phyloP scores from a whole-genome alignment of 306 rosid species.

The Vigna radiata region DNA sequence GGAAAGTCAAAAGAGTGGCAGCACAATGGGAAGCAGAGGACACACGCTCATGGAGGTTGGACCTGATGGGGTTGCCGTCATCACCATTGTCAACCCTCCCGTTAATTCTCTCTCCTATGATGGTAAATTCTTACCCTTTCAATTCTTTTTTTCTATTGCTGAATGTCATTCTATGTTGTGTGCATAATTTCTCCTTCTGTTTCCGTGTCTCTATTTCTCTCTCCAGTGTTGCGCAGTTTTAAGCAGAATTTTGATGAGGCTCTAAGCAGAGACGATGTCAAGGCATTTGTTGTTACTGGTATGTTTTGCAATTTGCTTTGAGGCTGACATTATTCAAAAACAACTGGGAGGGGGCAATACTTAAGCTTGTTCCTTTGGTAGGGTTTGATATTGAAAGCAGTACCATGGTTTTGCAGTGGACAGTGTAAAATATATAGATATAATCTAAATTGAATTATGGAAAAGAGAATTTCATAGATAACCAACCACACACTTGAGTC shows the following conservation, averaged over 20 bases:
- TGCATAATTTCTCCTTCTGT: constrained; percentile 32
- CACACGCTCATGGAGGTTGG: constrained; percentile 79
- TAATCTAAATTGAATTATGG: too few relatives aligned
- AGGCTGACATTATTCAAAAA: background rate
- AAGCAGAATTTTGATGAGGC: constrained; percentile 79
- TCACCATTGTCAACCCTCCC: constrained; percentile 94
- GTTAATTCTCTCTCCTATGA: constrained; percentile 94
- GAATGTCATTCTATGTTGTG: background rate
- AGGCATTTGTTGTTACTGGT: constrained; percentile 92
- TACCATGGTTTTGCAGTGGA: too few relatives aligned
- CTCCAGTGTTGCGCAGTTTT: constrained; percentile 67
- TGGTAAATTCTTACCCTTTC: constrained; percentile 52
- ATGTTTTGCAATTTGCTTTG: constrained; percentile 8
- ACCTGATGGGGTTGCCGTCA: constrained; percentile 85
- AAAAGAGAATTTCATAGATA: too few relatives aligned
- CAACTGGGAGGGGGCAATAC: background rate
- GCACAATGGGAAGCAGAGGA: constrained; percentile 63
- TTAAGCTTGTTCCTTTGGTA: background rate
- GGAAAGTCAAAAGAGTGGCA: background rate
- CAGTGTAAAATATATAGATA: too few relatives aligned
- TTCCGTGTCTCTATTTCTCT: constrained; percentile 2
- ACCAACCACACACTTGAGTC: too few relatives aligned
- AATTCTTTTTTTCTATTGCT: background rate
- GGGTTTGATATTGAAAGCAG: constrained; percentile 8
- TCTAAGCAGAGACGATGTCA: constrained; percentile 73